phyloP scores from a whole-genome alignment of 345 rosid species.

The Gossypium thurberi region DNA sequence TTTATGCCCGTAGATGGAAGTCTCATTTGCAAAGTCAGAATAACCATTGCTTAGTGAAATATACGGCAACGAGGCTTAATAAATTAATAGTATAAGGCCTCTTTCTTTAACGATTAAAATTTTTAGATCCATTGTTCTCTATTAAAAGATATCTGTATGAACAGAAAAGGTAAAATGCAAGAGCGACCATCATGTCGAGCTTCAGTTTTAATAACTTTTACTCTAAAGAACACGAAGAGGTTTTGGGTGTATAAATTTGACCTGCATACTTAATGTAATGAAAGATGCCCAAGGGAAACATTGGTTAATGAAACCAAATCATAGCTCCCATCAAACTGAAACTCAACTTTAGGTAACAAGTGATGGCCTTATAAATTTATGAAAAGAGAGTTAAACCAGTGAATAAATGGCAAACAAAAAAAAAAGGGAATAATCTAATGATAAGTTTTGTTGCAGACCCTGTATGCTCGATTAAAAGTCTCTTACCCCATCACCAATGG shows the following conservation, averaged over 20 bases:
- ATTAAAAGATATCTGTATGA: background rate
- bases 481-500: conserved; percentile 81
- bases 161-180: background rate
- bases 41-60: background rate
- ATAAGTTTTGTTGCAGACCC: background rate
- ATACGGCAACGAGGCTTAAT: background rate
- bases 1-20: background rate
- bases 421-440: background rate
- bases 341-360: background rate
- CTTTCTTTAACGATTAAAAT: background rate
- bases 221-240: background rate
- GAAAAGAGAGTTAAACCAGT: background rate
- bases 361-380: background rate
- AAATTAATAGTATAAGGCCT: background rate
- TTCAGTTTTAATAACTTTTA: background rate
- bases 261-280: background rate
- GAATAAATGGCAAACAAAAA: background rate
- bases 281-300: background rate
- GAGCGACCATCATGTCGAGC: background rate
- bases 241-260: background rate
- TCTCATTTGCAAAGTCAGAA: background rate
- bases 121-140: background rate
- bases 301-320: background rate
- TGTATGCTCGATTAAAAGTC: conserved; percentile 7
- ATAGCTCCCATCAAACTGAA: background rate